Evolutionary conservation across 1,139 yeast species (phyloP), one percentile per base, ranked within the genome.

Genomic region (Zygosaccharomyces pseudobailii): DNA sequence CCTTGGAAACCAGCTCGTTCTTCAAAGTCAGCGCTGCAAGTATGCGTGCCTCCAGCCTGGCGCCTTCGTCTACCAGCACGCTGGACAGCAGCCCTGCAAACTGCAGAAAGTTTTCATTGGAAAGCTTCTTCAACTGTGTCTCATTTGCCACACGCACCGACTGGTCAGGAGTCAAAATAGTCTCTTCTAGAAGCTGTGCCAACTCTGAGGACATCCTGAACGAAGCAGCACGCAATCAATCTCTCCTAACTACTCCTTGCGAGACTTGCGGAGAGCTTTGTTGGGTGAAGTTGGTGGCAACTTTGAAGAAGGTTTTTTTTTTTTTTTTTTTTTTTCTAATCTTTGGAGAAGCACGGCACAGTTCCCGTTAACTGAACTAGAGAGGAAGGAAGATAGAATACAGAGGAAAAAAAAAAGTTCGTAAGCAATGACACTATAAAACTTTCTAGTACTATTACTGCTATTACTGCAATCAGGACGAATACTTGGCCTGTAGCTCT

Each of bases 21-120:
- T 92, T 92, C 60, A 89, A 71, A 13, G 84, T 87, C 54, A 92
- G 73, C 41, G 95, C 96, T 3, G 98, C 96, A 67, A 94, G 79
- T 77, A 88, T 87, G 63, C 97, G 78, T 46, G 89, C 95, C 70
- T 90, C 97, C 6, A 86, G 72, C 58, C 78, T 81, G 52, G 80
- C 80, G 5, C 73, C 69, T 42, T 79, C 82, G 61, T 84, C 81
- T 35, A 83, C 84, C 55, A 92, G 74, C 27, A 87, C 88, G 55
- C 80, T 80, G 38, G 87, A 79, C 62, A 90, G 78, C 59, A 83
- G 73, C 38, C 80, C 79, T 59, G 89, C 71, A 64, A 84, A 92
- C 57, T 75, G 83, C 67, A 72, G 82, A 71, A 87, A 90, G 68
- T 88, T 86, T 54, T 81, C 84, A 58, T 77, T 75, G 30, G 95